Evolutionary conservation across 208 protist genomes (phyloP).

Genomic region (Leishmania gerbilli): DNA sequence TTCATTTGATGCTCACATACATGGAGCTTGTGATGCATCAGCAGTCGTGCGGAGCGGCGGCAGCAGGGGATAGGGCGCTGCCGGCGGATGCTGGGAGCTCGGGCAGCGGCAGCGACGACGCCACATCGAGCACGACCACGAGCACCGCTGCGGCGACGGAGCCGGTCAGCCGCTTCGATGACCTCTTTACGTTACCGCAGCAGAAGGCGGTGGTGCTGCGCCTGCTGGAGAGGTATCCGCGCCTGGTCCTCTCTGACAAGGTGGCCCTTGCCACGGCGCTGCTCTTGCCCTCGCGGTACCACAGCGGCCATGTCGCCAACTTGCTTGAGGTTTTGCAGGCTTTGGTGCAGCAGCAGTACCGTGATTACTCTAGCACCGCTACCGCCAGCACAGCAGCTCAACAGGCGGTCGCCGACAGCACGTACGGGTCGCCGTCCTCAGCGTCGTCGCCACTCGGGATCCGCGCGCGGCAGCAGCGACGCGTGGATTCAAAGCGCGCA

Average conservation of each 20-base stretch:
- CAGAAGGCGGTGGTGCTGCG: conserved; percentile 36
- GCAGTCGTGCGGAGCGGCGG: not conserved
- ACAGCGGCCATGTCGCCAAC: conserved; percentile 34
- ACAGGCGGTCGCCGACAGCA: not conserved
- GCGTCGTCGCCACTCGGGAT: not conserved
- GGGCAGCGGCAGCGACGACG: not conserved
- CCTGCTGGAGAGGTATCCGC: conserved; percentile 40
- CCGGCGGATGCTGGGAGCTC: not conserved
- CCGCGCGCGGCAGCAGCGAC: conserved; percentile 1
- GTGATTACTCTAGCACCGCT: not conserved
- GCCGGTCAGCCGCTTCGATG: conserved; percentile 20
- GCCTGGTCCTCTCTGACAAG: conserved; percentile 52
- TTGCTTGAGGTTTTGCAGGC: conserved; percentile 43
- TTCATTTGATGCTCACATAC: conserved; percentile 55
- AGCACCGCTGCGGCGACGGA: not conserved
- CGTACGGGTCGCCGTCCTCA: not conserved
- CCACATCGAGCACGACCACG: not conserved
- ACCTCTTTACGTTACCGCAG: conserved; percentile 18
- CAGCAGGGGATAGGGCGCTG: not conserved
- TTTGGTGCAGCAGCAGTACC: conserved; percentile 55
- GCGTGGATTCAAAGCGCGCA: conserved; percentile 3
- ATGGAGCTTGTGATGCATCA: conserved; percentile 32
- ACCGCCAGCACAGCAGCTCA: not conserved
- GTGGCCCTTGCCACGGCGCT: conserved; percentile 54
- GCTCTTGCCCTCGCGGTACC: conserved; percentile 49